These are phyloP conservation scores for Carex parvula DNA, from an alignment of 176 grass and related monocot genomes.

Conservation along the genomic window DNA sequence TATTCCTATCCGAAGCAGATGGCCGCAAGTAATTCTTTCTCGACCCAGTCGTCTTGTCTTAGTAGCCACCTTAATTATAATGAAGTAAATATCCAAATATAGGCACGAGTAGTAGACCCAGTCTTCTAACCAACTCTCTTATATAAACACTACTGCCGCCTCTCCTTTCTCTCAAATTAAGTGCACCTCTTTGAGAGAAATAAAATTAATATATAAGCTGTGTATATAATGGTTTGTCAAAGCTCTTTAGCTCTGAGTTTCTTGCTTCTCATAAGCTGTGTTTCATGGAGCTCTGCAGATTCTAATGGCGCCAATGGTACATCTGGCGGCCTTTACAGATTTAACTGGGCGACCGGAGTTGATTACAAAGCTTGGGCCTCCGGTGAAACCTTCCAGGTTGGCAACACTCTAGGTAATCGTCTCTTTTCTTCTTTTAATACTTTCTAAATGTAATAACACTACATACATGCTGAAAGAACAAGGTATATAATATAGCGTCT, in stretches of 20 bases:
- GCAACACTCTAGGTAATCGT: slow-evolving; percentile 50
- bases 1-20: not conserved
- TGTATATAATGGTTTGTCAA: slow-evolving; percentile 39
- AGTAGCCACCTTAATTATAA: no score
- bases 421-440: no score
- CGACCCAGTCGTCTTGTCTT: no score
- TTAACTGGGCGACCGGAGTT: slow-evolving; percentile 48
- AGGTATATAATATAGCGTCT: no score
- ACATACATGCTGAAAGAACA: no score
- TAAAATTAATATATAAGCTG: not conserved
- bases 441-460: no score
- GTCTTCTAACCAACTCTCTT: slow-evolving; percentile 5
- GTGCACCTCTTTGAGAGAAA: not conserved
- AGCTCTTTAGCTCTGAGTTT: slow-evolving; percentile 29
- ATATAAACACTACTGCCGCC: slow-evolving; percentile 35
- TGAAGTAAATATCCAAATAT: not conserved
- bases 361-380: slow-evolving; percentile 69
- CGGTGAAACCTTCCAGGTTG: slow-evolving; percentile 39
- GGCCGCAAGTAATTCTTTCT: not conserved
- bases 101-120: not conserved
- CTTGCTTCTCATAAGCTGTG: slow-evolving; percentile 47
- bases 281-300: slow-evolving; percentile 31
- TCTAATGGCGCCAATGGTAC: slow-evolving; percentile 11
- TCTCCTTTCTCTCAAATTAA: slow-evolving; percentile 16
- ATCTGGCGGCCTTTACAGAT: no score